Evolutionary conservation across 2,329 filamentous ascomycete genomes (phyloP), one percentile per base, ranked within the genome.

Genomic region (Akanthomyces muscarius): DNA sequence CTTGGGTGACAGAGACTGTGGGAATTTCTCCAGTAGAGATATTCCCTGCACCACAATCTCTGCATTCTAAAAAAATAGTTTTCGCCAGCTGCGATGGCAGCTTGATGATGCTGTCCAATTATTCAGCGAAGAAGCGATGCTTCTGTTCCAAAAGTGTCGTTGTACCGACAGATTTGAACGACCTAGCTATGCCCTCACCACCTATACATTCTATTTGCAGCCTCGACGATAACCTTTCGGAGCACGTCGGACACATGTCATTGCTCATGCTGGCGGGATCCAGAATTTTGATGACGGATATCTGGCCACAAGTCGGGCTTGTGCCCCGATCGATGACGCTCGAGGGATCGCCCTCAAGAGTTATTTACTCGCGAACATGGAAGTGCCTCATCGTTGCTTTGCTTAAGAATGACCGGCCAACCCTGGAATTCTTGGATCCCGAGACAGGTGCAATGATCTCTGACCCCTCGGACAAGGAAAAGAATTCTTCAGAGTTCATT

Each of bases 401-500:
- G 21, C 73, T 75, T 11, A 68, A 75, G 11, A 72, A 77, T 4
- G 72, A 78, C 5, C 73, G 73, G 33, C 76, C 84, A 10, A 82
- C 80, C 1, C 70, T 89, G 30, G 74, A 79, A 28, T 87, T 89
- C 62, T 71, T 89, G 36, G 83, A 87, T 63, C 78, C 81, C 0
- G 78, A 81, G 8, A 83, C 81, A 0, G 86, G 86, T 1, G 69
- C 73, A 5, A 77, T 83, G 62, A 69, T 88, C 1, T 84, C 84
- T 0, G 67, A 70, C 14, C 76, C 84, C 0, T 69, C 72, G 2
- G 77, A 81, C 62, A 80, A 75, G 47, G 73, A 75, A 3, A 76
- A 74, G 18, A 72, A 76, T 4, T 70, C 74, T 0, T 72, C 79
- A 0, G 74, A 80, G 1, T 83, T 81, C 63, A 82, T 88, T 36